These are phyloP conservation scores for Diplodia corticola DNA, from an alignment of 2,329 filamentous ascomycete species.

Conservation along the genomic window DNA sequence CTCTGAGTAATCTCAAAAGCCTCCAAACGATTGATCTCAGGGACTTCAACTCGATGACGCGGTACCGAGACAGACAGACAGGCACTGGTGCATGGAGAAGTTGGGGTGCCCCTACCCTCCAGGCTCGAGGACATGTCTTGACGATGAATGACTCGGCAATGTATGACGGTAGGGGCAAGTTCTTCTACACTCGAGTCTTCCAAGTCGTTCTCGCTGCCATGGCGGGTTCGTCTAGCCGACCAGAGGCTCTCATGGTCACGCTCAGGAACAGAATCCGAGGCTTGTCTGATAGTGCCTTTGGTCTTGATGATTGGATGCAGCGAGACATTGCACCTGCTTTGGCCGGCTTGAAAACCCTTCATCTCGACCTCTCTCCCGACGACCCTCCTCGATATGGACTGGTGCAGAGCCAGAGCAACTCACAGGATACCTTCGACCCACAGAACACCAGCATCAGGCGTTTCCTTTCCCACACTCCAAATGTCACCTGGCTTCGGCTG, in stretches of 20 bases:
- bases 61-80: conserved; percentile 50
- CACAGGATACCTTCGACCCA: not conserved
- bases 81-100: conserved; percentile 50
- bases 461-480: conserved; percentile 46
- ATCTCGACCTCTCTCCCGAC: conserved; percentile 38
- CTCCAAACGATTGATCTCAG: conserved; percentile 60
- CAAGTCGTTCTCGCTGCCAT: conserved; percentile 25
- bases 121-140: conserved; percentile 28
- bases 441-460: conserved; percentile 29
- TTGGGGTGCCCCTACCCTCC: conserved; percentile 52
- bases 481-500: conserved; percentile 55
- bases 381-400: not conserved
- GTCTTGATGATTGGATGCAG: conserved; percentile 45
- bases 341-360: conserved; percentile 48
- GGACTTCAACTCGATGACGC: conserved; percentile 55
- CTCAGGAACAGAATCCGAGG: conserved; percentile 44
- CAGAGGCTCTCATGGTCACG: conserved; percentile 3
- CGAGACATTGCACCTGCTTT: conserved; percentile 46
- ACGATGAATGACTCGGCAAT: not conserved
- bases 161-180: not conserved
- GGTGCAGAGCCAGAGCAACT: too few relatives aligned
- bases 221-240: not conserved
- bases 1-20: conserved; percentile 56
- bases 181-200: conserved; percentile 29
- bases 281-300: conserved; percentile 49